Evolutionary conservation across 129 eudicot genomes (phyloP).

Genomic region (Pseudognaphalium luteoalbum): DNA sequence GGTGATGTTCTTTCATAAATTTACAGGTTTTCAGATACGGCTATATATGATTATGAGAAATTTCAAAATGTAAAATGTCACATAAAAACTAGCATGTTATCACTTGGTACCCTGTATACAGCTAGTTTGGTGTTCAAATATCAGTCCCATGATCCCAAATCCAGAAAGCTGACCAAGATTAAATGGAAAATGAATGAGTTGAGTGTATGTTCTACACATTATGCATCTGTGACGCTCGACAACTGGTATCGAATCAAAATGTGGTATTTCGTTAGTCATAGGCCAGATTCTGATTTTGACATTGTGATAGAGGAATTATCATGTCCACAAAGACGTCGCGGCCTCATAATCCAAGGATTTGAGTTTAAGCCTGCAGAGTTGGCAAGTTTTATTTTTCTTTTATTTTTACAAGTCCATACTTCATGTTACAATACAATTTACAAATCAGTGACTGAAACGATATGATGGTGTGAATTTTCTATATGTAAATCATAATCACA

Average conservation of each 20-base stretch:
- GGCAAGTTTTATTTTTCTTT: not conserved
- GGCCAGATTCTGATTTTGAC: not conserved
- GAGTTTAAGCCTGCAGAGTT: not conserved
- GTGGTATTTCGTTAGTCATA: not conserved
- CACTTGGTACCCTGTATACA: too few species aligned
- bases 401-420: too few species aligned
- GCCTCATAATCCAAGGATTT: not conserved
- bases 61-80: too few species aligned
- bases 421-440: too few species aligned
- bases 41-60: too few species aligned
- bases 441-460: too few species aligned
- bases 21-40: too few species aligned
- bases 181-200: not conserved
- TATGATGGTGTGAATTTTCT: too few species aligned
- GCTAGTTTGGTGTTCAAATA: not conserved
- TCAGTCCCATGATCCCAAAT: not conserved
- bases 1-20: too few species aligned
- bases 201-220: not conserved
- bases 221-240: not conserved
- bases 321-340: not conserved
- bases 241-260: not conserved
- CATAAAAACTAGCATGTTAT: too few species aligned
- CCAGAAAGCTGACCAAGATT: not conserved
- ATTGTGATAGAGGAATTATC: not conserved
- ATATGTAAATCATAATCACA: too few species aligned